These are phyloP conservation scores for Dryas drummondii DNA, from an alignment of 306 rosid species.

Conservation along the genomic window DNA sequence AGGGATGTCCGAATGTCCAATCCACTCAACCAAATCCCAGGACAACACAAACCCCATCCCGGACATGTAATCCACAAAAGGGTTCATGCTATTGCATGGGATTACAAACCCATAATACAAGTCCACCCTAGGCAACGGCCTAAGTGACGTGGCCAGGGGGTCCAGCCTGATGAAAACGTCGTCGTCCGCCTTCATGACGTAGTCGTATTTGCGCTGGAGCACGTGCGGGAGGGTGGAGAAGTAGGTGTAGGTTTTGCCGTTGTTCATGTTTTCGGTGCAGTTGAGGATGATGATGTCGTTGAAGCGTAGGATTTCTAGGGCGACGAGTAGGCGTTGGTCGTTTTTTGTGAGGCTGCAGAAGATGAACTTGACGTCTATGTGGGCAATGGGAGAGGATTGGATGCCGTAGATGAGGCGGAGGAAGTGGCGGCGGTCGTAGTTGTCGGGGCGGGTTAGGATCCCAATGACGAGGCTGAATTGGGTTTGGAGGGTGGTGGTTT, in stretches of 20 bases:
- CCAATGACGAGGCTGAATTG: conserved; percentile 31
- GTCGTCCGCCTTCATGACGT: conserved; percentile 36
- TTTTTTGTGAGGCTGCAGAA: conserved; percentile 28
- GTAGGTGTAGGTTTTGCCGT: conserved; percentile 34
- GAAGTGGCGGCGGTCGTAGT: conserved; percentile 27
- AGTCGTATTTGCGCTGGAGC: conserved; percentile 6
- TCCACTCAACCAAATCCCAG: conserved; percentile 44
- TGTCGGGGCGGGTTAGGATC: conserved; percentile 26
- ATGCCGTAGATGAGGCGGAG: conserved; percentile 35
- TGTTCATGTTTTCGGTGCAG: conserved; percentile 36
- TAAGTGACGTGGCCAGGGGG: conserved; percentile 24
- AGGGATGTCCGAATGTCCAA: conserved; percentile 19
- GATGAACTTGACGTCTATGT: conserved; percentile 31
- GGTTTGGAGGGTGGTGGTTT: neutral
- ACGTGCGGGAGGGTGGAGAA: conserved; percentile 26
- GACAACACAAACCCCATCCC: conserved; percentile 40
- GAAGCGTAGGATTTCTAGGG: conserved; percentile 25
- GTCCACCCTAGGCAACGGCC: conserved; percentile 33
- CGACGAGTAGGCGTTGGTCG: conserved; percentile 20
- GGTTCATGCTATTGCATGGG: conserved; percentile 28
- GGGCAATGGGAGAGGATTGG: conserved; percentile 23
- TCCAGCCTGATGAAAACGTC: conserved; percentile 29
- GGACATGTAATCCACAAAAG: conserved; percentile 29
- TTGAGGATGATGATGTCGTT: conserved; percentile 30
- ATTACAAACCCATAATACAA: conserved; percentile 33